Base-by-base conservation (phyloP, 2,329 filamentous ascomycete genomes). In the Penicillium olsonii region DNA sequence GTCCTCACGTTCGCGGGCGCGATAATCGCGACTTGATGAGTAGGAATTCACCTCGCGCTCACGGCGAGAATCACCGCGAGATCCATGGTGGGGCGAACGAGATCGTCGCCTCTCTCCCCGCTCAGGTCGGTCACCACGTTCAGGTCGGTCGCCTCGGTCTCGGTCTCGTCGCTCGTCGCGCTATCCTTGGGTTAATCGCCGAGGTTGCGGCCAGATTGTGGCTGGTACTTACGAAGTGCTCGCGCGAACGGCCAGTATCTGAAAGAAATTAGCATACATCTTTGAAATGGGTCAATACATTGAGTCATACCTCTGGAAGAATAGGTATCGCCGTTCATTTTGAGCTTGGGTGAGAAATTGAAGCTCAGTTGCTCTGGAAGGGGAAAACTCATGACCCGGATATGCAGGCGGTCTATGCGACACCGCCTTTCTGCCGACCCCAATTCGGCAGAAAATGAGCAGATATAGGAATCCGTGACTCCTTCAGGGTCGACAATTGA, bases 1-100 rank as follows among this genome's bases (percentile, higher is more conserved):
- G 62, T 96, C 92, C 73, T 97, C 92, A 54, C 92, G 88, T 75
- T 97, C 92, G 55, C 92, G 82, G 69, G 95, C 92, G 68, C 92
- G 84, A 71, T 96, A 95, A 75, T 87, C 92, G 61, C 92, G 87
- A 73, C 91, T 96, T 5, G 89, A 91, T 17, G 92, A 95, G 75
- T 97, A 97, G 48, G 88, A 85, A 72, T 96, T 91, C 70, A 84
- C 81, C 61, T 89, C 87, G 47, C 82, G 83, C 43, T 94, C 87
- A 61, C 87, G 87, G 61, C 89, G 85, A 60, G 79, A 76, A 35
- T 49, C 46, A 49, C 78, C 73, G 55, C 86, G 78, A 50, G 86
- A 82, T 59, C 84, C 81, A 66, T 89, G 85, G 63, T 88, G 85
- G 50, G 92, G 92, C 15, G 92, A 97, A 68, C 92, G 85, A 53